These are phyloP conservation scores for Chlamydomonas incerta DNA, from an alignment of 139 green algal genomes.

Conservation along the genomic window DNA sequence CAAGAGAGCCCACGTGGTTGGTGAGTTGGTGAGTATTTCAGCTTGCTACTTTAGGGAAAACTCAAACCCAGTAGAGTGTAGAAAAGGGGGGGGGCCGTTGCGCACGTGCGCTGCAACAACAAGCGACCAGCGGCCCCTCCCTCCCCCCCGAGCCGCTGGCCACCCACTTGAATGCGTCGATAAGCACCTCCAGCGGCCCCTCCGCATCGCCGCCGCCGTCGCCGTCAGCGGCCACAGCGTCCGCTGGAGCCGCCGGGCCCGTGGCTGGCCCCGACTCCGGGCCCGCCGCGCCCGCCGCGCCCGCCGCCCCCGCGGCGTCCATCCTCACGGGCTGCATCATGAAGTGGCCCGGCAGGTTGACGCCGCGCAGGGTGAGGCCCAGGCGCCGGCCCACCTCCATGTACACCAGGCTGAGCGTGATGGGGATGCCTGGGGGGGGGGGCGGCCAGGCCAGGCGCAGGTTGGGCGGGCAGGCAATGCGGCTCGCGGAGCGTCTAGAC, in stretches of 20 bases:
- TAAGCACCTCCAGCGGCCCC: constrained; percentile 41
- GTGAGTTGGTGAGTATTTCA: too few relatives aligned
- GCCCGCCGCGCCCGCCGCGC: neutral
- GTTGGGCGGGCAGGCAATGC: too few relatives aligned
- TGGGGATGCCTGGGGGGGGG: constrained; percentile 65
- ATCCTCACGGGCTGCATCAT: constrained; percentile 57
- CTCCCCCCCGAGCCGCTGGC: too few relatives aligned
- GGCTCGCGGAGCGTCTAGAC: too few relatives aligned
- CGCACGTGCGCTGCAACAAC: too few relatives aligned
- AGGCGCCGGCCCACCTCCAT: constrained; percentile 60
- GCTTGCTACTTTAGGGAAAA: too few relatives aligned
- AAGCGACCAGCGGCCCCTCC: too few relatives aligned
- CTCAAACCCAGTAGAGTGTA: too few relatives aligned
- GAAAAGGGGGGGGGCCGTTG: too few relatives aligned
- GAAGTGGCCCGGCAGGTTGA: constrained; percentile 71
- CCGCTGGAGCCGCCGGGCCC: neutral
- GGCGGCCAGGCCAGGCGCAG: too few relatives aligned
- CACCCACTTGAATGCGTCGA: constrained; percentile 43
- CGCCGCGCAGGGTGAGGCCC: constrained; percentile 55
- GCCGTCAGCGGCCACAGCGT: neutral
- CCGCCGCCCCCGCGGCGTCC: neutral
- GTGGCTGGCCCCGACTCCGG: neutral
- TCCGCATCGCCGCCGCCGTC: constrained; percentile 18
- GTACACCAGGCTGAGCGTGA: constrained; percentile 73
- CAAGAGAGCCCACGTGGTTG: too few relatives aligned